Base-by-base conservation (phyloP, 306 rosid species). In the Quercus dentata region DNA sequence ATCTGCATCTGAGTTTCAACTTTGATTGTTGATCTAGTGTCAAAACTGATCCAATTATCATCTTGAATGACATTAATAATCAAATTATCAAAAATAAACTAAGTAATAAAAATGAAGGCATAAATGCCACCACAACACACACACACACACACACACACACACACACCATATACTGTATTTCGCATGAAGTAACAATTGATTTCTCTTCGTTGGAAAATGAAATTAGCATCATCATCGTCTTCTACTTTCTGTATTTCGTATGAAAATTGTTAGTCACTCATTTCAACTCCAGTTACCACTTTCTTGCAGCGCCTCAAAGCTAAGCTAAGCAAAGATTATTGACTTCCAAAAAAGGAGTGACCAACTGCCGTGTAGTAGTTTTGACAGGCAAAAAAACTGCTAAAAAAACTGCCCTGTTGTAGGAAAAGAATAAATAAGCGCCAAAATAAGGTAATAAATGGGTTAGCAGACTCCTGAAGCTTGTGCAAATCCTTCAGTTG, bases 401-500 rank as follows among this genome's bases (percentile, higher is more conserved):
- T 1, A 44, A 25, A 46, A 17, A 21, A 38, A 12, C 58, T 77
- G 64, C 58, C 56, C 44, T 21, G 14, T n/a, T 30, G 55, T 23
- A 17, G 18, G 52, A 57, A 10, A 56, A 64, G 57, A 23, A 76
- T 57, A n/a, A 35, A 31, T 35, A 56, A 27, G 57, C 3, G 55
- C 31, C 17, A 13, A 46, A 80, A 69, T 17, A 44, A 59, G 78
- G 69, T 49, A 52, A 74, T 57, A 58, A 75, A 59, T 55, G 79
- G 71, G 87, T 89, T 85, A 79, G 86, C 83, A 79, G 78, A 68
- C 69, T 80, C 83, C 78, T 21, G 30, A 15, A 15, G 68, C 28
- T 56, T 57, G 68, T 81, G 80, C 18, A 15, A 19, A 5, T 69
- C 17, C 28, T 44, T 65, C n/a, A 11, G 14, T 21, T 68, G 27